phyloP scores from a whole-genome alignment of 768 basidiomycete species.

The Kwoniella newhampshirensis region DNA sequence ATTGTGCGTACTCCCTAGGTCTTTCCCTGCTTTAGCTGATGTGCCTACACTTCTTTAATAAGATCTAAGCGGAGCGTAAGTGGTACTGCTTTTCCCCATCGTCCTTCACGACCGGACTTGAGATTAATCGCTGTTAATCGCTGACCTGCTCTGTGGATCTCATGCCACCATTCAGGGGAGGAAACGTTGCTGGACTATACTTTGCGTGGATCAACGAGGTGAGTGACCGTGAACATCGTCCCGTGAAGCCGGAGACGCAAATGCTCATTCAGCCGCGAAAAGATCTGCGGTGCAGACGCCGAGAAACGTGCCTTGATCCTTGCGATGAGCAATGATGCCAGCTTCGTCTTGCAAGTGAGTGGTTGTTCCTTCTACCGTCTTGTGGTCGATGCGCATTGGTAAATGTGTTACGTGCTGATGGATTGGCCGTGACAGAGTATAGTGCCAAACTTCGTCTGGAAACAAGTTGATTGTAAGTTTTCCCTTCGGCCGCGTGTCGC shows the following conservation, averaged over 20 bases:
- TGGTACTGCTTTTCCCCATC: no score
- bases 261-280: neutral
- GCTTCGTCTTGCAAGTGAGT: constrained; percentile 40
- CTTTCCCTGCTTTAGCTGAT: no score
- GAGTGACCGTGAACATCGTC: neutral
- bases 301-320: constrained; percentile 39
- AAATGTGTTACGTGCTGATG: no score
- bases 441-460: constrained; percentile 4
- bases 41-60: no score
- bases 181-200: constrained; percentile 25
- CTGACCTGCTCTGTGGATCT: constrained; percentile 22
- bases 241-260: neutral
- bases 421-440: no score
- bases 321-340: constrained; percentile 36
- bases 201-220: constrained; percentile 45
- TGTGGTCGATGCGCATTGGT: no score
- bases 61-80: no score
- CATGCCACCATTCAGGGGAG: constrained; percentile 29
- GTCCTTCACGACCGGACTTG: no score
- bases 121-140: no score
- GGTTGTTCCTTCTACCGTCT: no score
- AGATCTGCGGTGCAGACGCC: constrained; percentile 28
- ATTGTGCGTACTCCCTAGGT: no score
- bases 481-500: no score
- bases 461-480: constrained; percentile 7